A percentile compares a stretch with the other conserved stretches of the same genome.
phyloP scores from a whole-genome alignment of 164 flowering plant genomes.

The Piper longum region DNA sequence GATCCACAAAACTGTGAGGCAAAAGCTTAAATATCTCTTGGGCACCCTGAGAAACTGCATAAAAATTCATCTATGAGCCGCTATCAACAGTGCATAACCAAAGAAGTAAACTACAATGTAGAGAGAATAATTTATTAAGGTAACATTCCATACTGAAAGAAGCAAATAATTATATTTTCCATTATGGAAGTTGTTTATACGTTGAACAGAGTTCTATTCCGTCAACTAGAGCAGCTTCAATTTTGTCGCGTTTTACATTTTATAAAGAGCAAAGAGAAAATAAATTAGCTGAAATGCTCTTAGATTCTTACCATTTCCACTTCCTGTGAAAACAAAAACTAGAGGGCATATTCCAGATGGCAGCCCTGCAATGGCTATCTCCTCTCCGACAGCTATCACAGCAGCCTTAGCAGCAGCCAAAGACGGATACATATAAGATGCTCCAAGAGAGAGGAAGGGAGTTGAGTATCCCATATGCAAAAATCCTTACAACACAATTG shows the following conservation, averaged over 20 bases:
- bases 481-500: slow-evolving; percentile 43
- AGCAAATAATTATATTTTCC: too few species aligned
- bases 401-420: slow-evolving; percentile 98
- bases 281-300: background rate
- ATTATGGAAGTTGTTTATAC: too few species aligned
- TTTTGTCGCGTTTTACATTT: background rate
- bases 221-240: background rate
- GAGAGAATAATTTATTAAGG: too few species aligned
- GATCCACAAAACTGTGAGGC: slow-evolving; percentile 87
- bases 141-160: too few species aligned
- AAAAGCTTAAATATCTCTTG: slow-evolving; percentile 95
- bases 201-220: background rate
- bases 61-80: slow-evolving; percentile 1
- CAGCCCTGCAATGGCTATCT: slow-evolving; percentile 73
- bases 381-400: slow-evolving; percentile 89
- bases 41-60: slow-evolving; percentile 81
- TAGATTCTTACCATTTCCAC: slow-evolving; percentile 71
- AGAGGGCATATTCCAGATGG: slow-evolving; percentile 84
- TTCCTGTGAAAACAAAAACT: slow-evolving; percentile 83
- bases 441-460: slow-evolving; percentile 86
- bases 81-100: background rate
- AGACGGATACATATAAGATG: slow-evolving; percentile 90
- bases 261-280: too few species aligned
- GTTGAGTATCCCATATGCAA: slow-evolving; percentile 89
- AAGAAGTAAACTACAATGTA: background rate